Conservation (phyloP, 1,139 yeast species). For the Petasospora rhodanensis region DNA sequence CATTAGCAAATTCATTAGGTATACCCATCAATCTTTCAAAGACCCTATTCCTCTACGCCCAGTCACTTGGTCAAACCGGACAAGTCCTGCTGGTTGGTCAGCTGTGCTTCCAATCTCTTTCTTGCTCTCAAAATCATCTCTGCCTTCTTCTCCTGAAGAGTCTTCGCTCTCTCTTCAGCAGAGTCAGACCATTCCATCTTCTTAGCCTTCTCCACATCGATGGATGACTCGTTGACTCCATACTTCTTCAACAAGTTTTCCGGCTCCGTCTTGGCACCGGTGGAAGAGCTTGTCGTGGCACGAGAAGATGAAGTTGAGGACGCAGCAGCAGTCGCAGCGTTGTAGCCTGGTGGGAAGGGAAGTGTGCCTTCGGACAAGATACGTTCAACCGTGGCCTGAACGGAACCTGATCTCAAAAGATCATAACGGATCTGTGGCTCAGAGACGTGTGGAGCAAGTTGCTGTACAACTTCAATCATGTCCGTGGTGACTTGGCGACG, state of each 20-base stretch:
- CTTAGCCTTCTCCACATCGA: slow-evolving; percentile 1
- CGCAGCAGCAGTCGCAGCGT: too few species aligned
- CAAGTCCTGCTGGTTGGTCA: slow-evolving; percentile 24
- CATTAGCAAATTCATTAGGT: too few species aligned
- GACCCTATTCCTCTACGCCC: too few species aligned
- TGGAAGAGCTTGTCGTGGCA: too few species aligned
- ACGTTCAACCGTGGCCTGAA: slow-evolving; percentile 73
- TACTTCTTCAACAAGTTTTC: slow-evolving; percentile 25
- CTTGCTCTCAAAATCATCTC: slow-evolving; percentile 50
- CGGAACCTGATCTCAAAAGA: slow-evolving; percentile 67
- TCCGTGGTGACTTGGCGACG: slow-evolving; percentile 63
- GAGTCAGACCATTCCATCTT: slow-evolving; percentile 33
- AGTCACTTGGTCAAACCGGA: too few species aligned
- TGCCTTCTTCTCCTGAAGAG: slow-evolving; percentile 42
- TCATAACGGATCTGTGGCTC: slow-evolving; percentile 67
- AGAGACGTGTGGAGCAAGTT: slow-evolving; percentile 72
- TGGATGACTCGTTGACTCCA: slow-evolving; percentile 15
- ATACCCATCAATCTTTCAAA: too few species aligned
- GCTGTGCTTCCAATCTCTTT: slow-evolving; percentile 32
- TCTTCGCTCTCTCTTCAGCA: slow-evolving; percentile 36
- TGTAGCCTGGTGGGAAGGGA: slow-evolving; percentile 60
- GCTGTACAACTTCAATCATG: slow-evolving; percentile 84
- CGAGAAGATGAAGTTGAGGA: too few species aligned
- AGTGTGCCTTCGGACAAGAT: slow-evolving; percentile 59
- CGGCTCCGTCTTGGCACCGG: slow-evolving; percentile 13